These are phyloP conservation scores for Anthostomella pinea DNA, from an alignment of 2,329 filamentous ascomycete genomes.

Conservation along the genomic window DNA sequence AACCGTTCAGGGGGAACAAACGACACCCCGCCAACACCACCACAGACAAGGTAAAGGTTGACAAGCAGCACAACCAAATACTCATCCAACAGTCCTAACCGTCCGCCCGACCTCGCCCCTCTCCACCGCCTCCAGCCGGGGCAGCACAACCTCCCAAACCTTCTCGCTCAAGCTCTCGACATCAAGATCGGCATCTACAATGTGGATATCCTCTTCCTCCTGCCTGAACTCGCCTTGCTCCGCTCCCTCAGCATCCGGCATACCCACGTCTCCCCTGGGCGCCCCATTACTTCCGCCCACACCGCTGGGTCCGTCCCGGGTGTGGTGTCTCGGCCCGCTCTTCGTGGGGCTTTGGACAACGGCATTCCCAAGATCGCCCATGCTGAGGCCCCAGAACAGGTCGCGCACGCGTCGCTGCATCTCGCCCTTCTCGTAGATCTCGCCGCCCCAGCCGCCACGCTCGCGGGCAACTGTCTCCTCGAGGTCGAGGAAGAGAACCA, in stretches of 20 bases:
- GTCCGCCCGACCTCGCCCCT: conserved; percentile 45
- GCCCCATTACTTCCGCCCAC: conserved; percentile 10
- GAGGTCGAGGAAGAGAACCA: conserved; percentile 84
- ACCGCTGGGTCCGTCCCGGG: conserved; percentile 13
- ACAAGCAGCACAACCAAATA: conserved; percentile 1
- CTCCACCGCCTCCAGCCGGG: conserved; percentile 48
- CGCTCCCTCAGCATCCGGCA: conserved; percentile 14
- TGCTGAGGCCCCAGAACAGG: conserved; percentile 62
- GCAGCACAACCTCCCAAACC: conserved; percentile 51
- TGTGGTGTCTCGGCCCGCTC: too few relatives aligned
- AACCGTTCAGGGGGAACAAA: too few relatives aligned
- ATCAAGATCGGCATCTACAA: conserved; percentile 52
- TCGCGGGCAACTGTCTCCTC: conserved; percentile 67
- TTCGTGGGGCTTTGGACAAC: conserved; percentile 9
- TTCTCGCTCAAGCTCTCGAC: conserved; percentile 56
- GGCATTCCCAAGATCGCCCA: conserved; percentile 41
- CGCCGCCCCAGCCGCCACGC: conserved; percentile 83
- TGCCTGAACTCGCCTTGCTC: conserved; percentile 40
- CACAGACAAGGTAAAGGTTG: too few relatives aligned
- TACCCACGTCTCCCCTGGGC: neutral
- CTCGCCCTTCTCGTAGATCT: conserved; percentile 81
- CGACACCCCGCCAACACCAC: too few relatives aligned
- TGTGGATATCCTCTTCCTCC: conserved; percentile 52
- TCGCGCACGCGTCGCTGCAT: conserved; percentile 79
- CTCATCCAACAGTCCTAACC: conserved; percentile 44